Percentiles rank a stretch among this genome's conserved stretches.
These are phyloP conservation scores for Blastobotrys petasosporus DNA, from an alignment of 1,139 yeast species.

Conservation along the genomic window DNA sequence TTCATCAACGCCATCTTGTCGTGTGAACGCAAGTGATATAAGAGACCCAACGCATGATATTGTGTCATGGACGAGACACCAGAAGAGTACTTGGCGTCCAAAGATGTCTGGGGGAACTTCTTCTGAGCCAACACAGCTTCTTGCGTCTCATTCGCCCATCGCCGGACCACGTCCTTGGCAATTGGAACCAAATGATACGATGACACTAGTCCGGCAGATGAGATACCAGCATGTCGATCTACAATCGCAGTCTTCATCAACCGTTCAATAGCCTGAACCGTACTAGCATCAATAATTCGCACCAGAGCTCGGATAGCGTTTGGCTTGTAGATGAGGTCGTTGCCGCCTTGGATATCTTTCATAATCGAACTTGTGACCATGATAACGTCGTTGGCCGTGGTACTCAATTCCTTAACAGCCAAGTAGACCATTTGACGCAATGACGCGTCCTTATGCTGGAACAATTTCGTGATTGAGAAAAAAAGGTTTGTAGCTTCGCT, in stretches of 20 bases:
- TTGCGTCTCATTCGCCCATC: constrained; percentile 91
- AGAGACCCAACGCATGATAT: constrained; percentile 89
- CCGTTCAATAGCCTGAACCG: constrained; percentile 92
- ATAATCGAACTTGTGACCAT: constrained; percentile 97
- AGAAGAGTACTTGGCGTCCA: constrained; percentile 38
- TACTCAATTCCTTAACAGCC: constrained; percentile 84
- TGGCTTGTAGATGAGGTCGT: constrained; percentile 81
- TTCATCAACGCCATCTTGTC: constrained; percentile 94
- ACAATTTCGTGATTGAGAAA: constrained; percentile 88
- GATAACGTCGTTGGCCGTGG: constrained; percentile 82
- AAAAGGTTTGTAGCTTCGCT: constrained; percentile 90
- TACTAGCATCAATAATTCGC: constrained; percentile 83
- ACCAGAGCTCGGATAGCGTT: constrained; percentile 91
- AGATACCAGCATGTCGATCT: constrained; percentile 79
- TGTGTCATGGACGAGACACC: constrained; percentile 68
- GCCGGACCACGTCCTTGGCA: constrained; percentile 84
- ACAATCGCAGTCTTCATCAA: constrained; percentile 89
- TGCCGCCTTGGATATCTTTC: constrained; percentile 88
- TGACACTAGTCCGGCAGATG: constrained; percentile 88
- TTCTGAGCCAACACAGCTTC: constrained; percentile 75
- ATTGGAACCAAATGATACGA: constrained; percentile 86
- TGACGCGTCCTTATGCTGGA: constrained; percentile 87
- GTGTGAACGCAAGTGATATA: constrained; percentile 81
- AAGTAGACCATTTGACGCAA: constrained; percentile 90
- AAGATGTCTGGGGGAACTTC: constrained; percentile 44